A percentile compares a stretch with the other conserved stretches of the same genome.
Conservation (phyloP, 1,284 basidiomycete genomes). For the Rhodotorula sp. region DNA sequence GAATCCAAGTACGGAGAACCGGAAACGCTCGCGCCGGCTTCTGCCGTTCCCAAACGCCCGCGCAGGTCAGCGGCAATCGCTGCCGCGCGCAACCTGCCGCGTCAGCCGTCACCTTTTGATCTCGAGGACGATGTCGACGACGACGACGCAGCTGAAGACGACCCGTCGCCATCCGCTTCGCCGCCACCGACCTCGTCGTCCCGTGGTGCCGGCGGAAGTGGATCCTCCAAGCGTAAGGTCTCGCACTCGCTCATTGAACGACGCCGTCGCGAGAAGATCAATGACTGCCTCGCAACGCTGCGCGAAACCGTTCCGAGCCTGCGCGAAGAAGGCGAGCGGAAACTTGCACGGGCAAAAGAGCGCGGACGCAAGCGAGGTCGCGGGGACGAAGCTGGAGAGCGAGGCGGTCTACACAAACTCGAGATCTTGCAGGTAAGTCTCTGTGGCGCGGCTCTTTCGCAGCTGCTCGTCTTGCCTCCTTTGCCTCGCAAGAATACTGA, state of each 20-base stretch:
- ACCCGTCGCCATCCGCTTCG: slow-evolving; percentile 3
- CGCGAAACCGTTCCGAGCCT: slow-evolving; percentile 61
- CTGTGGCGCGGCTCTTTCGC: not conserved
- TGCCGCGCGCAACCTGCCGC: slow-evolving; percentile 24
- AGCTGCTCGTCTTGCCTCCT: not conserved
- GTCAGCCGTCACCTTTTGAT: slow-evolving; percentile 26
- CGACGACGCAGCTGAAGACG: not conserved
- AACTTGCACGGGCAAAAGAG: slow-evolving; percentile 47
- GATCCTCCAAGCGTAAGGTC: slow-evolving; percentile 64
- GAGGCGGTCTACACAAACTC: slow-evolving; percentile 70
- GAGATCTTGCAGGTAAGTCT: slow-evolving; percentile 62
- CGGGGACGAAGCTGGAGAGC: slow-evolving; percentile 48
- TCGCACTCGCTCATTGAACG: slow-evolving; percentile 82
- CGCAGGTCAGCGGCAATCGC: slow-evolving; percentile 24
- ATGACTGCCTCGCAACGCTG: slow-evolving; percentile 67
- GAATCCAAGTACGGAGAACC: not conserved
- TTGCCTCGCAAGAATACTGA: too few species aligned
- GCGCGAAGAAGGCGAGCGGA: slow-evolving; percentile 32
- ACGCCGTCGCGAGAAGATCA: slow-evolving; percentile 74
- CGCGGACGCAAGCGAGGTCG: slow-evolving; percentile 47
- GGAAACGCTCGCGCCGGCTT: not conserved
- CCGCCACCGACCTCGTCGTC: not conserved
- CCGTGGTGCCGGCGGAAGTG: not conserved
- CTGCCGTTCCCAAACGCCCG: slow-evolving; percentile 14
- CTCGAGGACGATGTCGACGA: slow-evolving; percentile 9